Evolutionary conservation across 23 red algal genomes (phyloP), one percentile per base, ranked within the genome.

Genomic region (Gracilaria vermiculophylla): DNA sequence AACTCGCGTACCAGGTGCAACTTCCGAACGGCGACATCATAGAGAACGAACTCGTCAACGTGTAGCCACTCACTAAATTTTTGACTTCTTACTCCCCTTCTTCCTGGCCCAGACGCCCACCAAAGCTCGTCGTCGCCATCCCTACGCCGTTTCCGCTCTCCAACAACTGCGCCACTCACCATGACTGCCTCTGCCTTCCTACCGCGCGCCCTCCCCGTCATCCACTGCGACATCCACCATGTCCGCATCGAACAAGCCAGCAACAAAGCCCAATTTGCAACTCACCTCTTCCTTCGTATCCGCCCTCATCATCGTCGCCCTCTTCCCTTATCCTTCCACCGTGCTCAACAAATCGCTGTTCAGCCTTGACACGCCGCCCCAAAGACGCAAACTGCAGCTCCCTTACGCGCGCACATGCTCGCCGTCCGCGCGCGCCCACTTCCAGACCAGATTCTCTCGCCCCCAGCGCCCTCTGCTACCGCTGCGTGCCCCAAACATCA

Each of bases 1-100:
- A 94, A 51, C 65, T 94, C 48, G 51, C 53, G 12, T 94, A 89
- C 29, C 44, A 65, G 19, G 82, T 94, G 43, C 74, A 88, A 44
- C 70, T 89, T 19, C 78, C 83, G 54, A 81, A 88, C 54, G 92
- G 92, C 25, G 83, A 94, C 62, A 28, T 83, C 34, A 79, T 94
- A 4, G 92, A 94, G 50, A 89, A 94, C 71, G 55, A 82, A 20
- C 75, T 89, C 11, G 39, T 88, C 49, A 94, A 94, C 47, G 92
- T 89, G 34, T 94, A 90, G 35, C 35, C 4, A 2, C 8, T 36
- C 33, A 70, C 64, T 70, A 70, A 70, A 70, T 12, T 42, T 70
- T 66, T 66, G 61, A 66, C 61, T 66, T 54, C 12, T 54, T n/a
- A 7, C 23, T 60, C 31, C 3, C 1, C 55, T 60, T 29, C 9